phyloP scores from a whole-genome alignment of 1,139 yeast genomes.

The Diutina ranongensis region DNA sequence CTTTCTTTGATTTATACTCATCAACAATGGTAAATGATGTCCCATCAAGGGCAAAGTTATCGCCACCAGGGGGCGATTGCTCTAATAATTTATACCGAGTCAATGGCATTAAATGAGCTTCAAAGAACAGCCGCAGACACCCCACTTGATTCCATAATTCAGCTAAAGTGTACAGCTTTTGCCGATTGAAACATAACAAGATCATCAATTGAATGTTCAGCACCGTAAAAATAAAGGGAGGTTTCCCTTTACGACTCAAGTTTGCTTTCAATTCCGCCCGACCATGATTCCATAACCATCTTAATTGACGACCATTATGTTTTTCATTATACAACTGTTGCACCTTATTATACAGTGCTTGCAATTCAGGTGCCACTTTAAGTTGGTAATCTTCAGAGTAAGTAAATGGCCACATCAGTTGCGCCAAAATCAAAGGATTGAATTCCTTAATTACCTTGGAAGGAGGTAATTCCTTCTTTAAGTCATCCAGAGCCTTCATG shows the following conservation, averaged over 20 bases:
- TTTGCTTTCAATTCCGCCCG: constrained; percentile 91
- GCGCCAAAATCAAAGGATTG: constrained; percentile 71
- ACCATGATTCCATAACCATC: constrained; percentile 94
- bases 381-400: constrained; percentile 32
- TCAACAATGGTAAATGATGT: constrained; percentile 62
- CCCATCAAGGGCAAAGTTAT: constrained; percentile 9
- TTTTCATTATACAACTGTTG: constrained; percentile 58
- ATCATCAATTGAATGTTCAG: constrained; percentile 84
- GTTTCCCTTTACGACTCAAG: constrained; percentile 69
- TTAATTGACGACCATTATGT: constrained; percentile 80
- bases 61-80: constrained; percentile 50
- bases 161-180: constrained; percentile 44
- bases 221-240: constrained; percentile 73
- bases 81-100: constrained; percentile 66
- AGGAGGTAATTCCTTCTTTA: constrained; percentile 38
- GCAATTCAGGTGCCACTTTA: constrained; percentile 41
- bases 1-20: constrained; percentile 78
- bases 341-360: constrained; percentile 54
- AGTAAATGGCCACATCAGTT: constrained; percentile 80
- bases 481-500: constrained; percentile 74
- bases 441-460: constrained; percentile 40
- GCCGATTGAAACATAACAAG: constrained; percentile 64
- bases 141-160: constrained; percentile 61
- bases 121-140: constrained; percentile 52
- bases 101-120: constrained; percentile 67